These are phyloP conservation scores for Vishniacozyma victoriae DNA, from an alignment of 768 basidiomycete species.

Conservation along the genomic window DNA sequence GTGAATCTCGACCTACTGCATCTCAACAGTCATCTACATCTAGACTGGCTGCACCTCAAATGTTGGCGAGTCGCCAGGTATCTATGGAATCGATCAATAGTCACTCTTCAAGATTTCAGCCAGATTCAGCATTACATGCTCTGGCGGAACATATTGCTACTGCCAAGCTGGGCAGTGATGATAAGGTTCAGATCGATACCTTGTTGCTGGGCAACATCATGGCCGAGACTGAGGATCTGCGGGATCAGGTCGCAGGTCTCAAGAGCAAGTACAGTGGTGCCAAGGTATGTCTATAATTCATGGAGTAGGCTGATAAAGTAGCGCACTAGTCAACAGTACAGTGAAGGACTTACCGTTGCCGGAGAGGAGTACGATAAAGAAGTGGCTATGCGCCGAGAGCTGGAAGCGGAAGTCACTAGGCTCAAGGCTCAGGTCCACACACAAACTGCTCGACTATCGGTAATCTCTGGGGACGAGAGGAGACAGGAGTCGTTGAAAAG, in stretches of 20 bases:
- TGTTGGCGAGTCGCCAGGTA: conserved; percentile 30
- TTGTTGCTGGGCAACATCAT: conserved; percentile 67
- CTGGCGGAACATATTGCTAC: conserved; percentile 33
- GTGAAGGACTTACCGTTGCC: conserved; percentile 85
- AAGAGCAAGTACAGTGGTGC: conserved; percentile 75
- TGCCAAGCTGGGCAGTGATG: conserved; percentile 16
- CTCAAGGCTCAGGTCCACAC: conserved; percentile 79
- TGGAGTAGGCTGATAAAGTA: conserved; percentile 44
- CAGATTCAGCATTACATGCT: conserved; percentile 17
- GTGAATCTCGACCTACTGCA: not conserved
- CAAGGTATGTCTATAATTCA: conserved; percentile 58
- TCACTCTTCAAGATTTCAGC: conserved; percentile 19
- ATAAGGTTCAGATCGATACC: conserved; percentile 61
- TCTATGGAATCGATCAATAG: conserved; percentile 30
- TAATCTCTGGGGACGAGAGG: conserved; percentile 72
- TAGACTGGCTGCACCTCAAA: conserved; percentile 23
- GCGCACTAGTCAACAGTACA: conserved; percentile 86
- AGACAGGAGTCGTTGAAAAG: conserved; percentile 71
- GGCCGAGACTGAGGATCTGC: conserved; percentile 59
- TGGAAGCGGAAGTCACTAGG: conserved; percentile 84
- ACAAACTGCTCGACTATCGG: conserved; percentile 77
- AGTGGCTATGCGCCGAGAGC: conserved; percentile 76
- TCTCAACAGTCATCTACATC: conserved; percentile 17
- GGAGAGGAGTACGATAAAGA: conserved; percentile 93
- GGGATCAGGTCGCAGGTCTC: conserved; percentile 59